A percentile compares a stretch with the other conserved stretches of the same genome.
These are phyloP conservation scores for Suhomyces chickasaworum DNA, from an alignment of 1,139 yeast species.

Conservation along the genomic window DNA sequence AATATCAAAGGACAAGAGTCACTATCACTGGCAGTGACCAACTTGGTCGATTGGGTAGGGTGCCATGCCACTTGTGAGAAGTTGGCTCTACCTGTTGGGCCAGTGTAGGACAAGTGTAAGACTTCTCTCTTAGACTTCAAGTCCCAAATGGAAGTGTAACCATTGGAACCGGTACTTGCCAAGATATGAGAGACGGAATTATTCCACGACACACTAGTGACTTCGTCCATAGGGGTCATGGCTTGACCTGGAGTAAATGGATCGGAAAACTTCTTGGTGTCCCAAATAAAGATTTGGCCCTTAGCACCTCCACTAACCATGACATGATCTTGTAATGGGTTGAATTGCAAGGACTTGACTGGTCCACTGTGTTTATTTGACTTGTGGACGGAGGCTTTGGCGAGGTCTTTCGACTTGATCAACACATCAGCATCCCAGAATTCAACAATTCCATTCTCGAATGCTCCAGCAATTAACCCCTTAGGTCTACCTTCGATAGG, in stretches of 20 bases:
- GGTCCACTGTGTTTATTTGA: conserved; percentile 69
- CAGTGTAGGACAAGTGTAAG: conserved; percentile 70
- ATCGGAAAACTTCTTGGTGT: conserved; percentile 60
- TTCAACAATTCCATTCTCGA: conserved; percentile 79
- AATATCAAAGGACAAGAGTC: conserved; percentile 81
- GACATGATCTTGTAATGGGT: conserved; percentile 69
- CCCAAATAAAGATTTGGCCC: conserved; percentile 92
- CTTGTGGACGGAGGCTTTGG: conserved; percentile 47
- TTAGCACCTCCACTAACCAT: conserved; percentile 85
- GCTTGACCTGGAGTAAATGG: conserved; percentile 79
- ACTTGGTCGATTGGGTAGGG: conserved; percentile 78
- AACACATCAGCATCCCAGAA: conserved; percentile 67
- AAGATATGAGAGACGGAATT: conserved; percentile 80
- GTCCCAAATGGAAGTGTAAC: conserved; percentile 94
- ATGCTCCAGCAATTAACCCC: conserved; percentile 83
- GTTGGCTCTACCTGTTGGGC: conserved; percentile 57
- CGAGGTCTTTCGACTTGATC: conserved; percentile 40
- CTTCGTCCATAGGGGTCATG: conserved; percentile 79
- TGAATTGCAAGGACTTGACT: conserved; percentile 75
- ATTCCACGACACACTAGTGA: conserved; percentile 89
- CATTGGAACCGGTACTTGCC: conserved; percentile 84
- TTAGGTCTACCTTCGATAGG: conserved; percentile 54
- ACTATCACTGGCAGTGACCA: conserved; percentile 83
- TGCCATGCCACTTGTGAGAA: conserved; percentile 84
- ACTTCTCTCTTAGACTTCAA: conserved; percentile 85